Evolutionary conservation across 371 early-diverging fungal species (phyloP).

Genomic region (Apophysomyces sp.): DNA sequence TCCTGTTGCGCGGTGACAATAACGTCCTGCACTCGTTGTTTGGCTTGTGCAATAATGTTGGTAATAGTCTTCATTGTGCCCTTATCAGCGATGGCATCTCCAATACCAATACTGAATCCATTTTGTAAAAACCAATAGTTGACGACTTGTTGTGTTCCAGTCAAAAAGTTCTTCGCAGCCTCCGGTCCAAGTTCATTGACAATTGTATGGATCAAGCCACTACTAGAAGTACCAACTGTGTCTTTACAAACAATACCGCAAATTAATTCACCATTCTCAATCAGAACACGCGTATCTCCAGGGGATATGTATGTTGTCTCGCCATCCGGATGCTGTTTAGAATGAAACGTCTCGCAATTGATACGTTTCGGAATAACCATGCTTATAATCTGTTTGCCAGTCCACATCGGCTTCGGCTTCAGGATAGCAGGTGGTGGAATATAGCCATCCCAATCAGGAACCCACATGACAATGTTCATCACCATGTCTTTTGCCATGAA

Average conservation of each 20-base stretch:
- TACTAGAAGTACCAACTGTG: slow-evolving; percentile 93
- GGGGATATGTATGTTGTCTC: slow-evolving; percentile 81
- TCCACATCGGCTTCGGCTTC: slow-evolving; percentile 97
- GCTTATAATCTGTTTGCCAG: slow-evolving; percentile 98
- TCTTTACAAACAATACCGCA: slow-evolving; percentile 98
- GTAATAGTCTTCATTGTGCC: slow-evolving; percentile 87
- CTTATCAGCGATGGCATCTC: slow-evolving; percentile 97
- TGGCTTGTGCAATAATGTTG: slow-evolving; percentile 83
- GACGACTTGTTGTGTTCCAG: slow-evolving; percentile 94
- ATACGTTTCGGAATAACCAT: slow-evolving; percentile 93
- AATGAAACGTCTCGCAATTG: slow-evolving; percentile 80
- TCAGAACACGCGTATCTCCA: slow-evolving; percentile 91
- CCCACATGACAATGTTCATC: slow-evolving; percentile 96
- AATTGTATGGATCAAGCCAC: slow-evolving; percentile 96
- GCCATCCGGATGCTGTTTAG: slow-evolving; percentile 77
- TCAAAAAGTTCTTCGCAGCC: slow-evolving; percentile 91
- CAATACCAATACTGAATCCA: slow-evolving; percentile 99
- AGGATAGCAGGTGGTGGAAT: slow-evolving; percentile 94
- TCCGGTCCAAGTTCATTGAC: slow-evolving; percentile 96
- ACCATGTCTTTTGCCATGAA: slow-evolving; percentile 91
- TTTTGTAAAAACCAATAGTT: slow-evolving; percentile 96
- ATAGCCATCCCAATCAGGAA: slow-evolving; percentile 94
- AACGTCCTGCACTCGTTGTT: slow-evolving; percentile 82
- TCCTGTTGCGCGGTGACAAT: slow-evolving; percentile 88
- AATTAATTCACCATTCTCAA: slow-evolving; percentile 94